phyloP scores from a whole-genome alignment of 257 asterid genomes.

The Gynochthodes officinalis region DNA sequence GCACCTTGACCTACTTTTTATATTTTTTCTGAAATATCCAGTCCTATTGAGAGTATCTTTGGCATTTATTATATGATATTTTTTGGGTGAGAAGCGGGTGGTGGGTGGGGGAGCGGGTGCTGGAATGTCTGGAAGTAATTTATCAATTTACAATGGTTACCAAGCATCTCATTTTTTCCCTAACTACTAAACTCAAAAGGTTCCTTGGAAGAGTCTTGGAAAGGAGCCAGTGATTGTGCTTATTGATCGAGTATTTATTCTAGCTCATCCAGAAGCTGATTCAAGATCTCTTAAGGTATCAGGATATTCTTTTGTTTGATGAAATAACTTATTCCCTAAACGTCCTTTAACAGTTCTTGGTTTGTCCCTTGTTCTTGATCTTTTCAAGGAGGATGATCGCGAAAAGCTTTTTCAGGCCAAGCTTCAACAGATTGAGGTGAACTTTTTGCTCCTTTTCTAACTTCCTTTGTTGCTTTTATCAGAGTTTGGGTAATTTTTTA shows the following conservation, averaged over 20 bases:
- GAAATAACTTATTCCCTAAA: slow-evolving; percentile 1
- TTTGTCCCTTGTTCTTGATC: slow-evolving; percentile 16
- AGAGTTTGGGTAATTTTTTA: neutral
- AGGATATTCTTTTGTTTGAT: slow-evolving; percentile 21
- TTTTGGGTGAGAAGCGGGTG: too few relatives aligned
- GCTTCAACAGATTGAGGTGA: slow-evolving; percentile 95
- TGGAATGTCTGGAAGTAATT: too few relatives aligned
- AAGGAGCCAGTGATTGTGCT: slow-evolving; percentile 99
- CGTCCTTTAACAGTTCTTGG: slow-evolving; percentile 1
- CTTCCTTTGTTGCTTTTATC: neutral
- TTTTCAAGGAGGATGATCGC: slow-evolving; percentile 77
- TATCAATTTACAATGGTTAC: neutral
- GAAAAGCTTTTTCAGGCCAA: slow-evolving; percentile 91
- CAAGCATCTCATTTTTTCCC: neutral
- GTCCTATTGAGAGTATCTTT: neutral
- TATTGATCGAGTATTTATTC: slow-evolving; percentile 86
- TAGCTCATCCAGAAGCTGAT: slow-evolving; percentile 78
- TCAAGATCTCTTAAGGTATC: slow-evolving; percentile 78
- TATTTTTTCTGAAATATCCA: neutral
- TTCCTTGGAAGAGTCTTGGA: slow-evolving; percentile 99
- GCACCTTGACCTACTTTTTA: neutral
- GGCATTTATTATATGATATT: too few relatives aligned
- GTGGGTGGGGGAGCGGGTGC: too few relatives aligned
- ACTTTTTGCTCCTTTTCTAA: slow-evolving; percentile 14
- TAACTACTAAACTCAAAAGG: slow-evolving; percentile 37